Evolutionary conservation across 345 rosid genomes (phyloP), one percentile per base, ranked within the genome.

Genomic region (Boechera stricta): DNA sequence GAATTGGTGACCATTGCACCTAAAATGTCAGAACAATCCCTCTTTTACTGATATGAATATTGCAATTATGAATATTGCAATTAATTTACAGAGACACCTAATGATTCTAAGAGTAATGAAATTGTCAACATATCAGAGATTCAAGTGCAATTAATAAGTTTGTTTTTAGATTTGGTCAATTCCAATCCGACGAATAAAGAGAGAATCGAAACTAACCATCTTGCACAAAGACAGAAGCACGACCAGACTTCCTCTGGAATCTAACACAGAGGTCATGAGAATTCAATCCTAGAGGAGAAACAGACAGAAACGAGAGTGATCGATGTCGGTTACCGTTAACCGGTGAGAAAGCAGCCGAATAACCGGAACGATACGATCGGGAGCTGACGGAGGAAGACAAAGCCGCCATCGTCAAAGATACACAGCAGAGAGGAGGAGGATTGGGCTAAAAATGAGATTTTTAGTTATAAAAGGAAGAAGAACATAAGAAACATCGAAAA

Each of bases 401-500:
- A 66, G 89, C 31, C 39, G 93, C 87, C 97, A 93, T 91, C 80
- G 58, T 44, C 48, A 71, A 53, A 35, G 6, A 7, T 1, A 7
- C 1, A 28, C 29, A 28, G 29, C 29, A 28, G 29, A 28, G 64
- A 44, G 55, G 26, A 5, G 75, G 71, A 24, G 36, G 42, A 49
- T 55, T 35, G 41, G 31, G 33, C 36, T 60, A 48, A 71, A 64
- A 48, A 38, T 29, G n/a, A 41, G 5, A 5, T 2, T 16, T 69
- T 77, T 6, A 39, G 58, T 57, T 33, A 32, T 7, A 31, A 24
- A 56, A 66, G 6, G 64, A 74, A 53, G 38, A 62, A 53, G 38
- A 62, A 7, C 88, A 79, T 87, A 74, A 96, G 90, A 83, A 77
- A 81, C 84, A 74, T 80, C 98, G 92, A 90, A 77, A 80, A 82